Conservation (phyloP, 495 filamentous ascomycete species). For the Bathelium albidoporum region DNA sequence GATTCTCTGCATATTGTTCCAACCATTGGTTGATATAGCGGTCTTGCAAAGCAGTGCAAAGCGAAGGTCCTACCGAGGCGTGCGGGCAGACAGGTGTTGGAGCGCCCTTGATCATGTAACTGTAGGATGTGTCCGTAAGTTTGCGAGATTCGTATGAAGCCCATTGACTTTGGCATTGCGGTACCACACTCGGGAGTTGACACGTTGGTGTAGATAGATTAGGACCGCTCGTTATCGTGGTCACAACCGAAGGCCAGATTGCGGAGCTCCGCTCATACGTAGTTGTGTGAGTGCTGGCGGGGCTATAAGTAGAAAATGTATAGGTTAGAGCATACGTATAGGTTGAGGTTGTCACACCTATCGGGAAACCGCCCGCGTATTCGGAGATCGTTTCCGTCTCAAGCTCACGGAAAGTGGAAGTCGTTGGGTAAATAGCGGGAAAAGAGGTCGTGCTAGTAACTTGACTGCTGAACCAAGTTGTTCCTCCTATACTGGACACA, state of each 20-base stretch:
- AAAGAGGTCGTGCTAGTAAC: background rate
- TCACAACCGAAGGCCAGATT: background rate
- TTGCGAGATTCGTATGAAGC: background rate
- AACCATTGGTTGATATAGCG: background rate
- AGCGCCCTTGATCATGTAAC: background rate
- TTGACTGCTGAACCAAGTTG: background rate
- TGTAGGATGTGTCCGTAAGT: background rate
- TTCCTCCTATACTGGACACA: background rate
- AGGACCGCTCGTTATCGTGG: background rate
- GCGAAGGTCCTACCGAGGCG: background rate
- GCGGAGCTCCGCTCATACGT: background rate
- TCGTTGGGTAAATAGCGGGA: background rate
- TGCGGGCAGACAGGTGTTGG: background rate
- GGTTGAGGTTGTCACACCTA: background rate
- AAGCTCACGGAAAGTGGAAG: background rate
- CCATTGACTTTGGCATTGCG: slow-evolving; percentile 4
- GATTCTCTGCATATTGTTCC: background rate
- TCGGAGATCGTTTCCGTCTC: background rate
- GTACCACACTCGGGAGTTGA: slow-evolving; percentile 1
- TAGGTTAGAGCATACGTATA: background rate
- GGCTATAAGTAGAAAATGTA: background rate
- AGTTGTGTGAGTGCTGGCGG: background rate
- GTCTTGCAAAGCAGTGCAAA: background rate
- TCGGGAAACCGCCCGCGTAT: background rate
- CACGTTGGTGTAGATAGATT: background rate